phyloP scores from a whole-genome alignment of 495 filamentous ascomycete genomes.

The Apodospora peruviana region DNA sequence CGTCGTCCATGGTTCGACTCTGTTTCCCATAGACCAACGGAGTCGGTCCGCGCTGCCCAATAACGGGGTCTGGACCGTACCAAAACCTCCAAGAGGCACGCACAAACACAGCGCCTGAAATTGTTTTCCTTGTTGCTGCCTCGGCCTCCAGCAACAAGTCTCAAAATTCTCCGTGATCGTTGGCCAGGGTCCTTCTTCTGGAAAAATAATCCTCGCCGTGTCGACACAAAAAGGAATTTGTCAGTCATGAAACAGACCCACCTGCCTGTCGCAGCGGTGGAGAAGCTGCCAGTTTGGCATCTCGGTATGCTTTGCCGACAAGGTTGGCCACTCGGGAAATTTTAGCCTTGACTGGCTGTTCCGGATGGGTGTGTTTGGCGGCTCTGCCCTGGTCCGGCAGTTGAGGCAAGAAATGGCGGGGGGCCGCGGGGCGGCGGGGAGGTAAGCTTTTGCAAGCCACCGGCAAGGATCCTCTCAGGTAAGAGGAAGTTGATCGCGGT shows the following conservation, averaged over 20 bases:
- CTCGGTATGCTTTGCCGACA: slow-evolving; percentile 5
- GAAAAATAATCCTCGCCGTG: background rate
- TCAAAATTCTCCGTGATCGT: too few relatives aligned
- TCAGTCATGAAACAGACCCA: slow-evolving; percentile 18
- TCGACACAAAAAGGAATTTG: slow-evolving; percentile 5
- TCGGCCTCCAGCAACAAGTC: too few relatives aligned
- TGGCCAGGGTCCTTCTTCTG: background rate
- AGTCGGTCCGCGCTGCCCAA: too few relatives aligned
- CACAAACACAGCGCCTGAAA: too few relatives aligned
- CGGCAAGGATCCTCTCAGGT: background rate
- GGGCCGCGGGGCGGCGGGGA: background rate
- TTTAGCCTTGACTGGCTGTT: background rate
- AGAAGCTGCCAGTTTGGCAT: background rate
- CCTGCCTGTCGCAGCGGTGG: slow-evolving; percentile 4
- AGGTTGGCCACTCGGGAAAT: background rate
- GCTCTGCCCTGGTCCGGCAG: background rate
- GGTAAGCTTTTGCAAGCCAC: background rate
- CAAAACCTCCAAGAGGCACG: too few relatives aligned
- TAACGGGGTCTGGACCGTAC: too few relatives aligned
- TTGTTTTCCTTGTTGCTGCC: too few relatives aligned
- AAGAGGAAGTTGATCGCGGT: background rate
- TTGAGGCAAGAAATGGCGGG: background rate
- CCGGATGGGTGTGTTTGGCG: background rate
- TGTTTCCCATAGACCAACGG: too few relatives aligned
- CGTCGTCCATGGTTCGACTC: too few relatives aligned